Evolutionary conservation across 2,329 filamentous ascomycete species (phyloP).

Genomic region (Apiospora rasikravindrae): DNA sequence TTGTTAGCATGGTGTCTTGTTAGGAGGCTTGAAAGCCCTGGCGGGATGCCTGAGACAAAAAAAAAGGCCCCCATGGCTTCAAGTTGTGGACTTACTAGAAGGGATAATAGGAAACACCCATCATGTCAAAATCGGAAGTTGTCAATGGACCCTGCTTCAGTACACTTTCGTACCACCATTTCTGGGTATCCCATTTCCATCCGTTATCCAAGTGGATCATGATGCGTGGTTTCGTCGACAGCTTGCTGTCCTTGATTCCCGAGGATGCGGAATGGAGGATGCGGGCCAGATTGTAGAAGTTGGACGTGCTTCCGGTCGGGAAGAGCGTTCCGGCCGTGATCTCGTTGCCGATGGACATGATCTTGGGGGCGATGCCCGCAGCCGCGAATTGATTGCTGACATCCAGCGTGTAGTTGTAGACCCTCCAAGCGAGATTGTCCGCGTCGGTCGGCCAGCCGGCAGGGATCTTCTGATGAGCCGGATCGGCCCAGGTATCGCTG

Average conservation of each 20-base stretch:
- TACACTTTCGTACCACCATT: conserved; percentile 68
- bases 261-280: conserved; percentile 68
- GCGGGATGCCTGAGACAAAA: background rate
- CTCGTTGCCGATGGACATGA: conserved; percentile 77
- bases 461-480: conserved; percentile 65
- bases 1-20: conserved; percentile 22
- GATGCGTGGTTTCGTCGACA: conserved; percentile 65
- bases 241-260: conserved; percentile 67
- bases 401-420: conserved; percentile 72
- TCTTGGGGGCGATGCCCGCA: conserved; percentile 59
- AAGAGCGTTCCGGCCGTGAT: conserved; percentile 71
- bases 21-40: background rate
- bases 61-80: background rate
- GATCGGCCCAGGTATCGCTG: conserved; percentile 75
- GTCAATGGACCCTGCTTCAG: conserved; percentile 56
- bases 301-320: conserved; percentile 62
- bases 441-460: conserved; percentile 67
- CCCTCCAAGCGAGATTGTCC: conserved; percentile 60
- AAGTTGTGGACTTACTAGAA: conserved; percentile 56
- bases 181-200: conserved; percentile 72
- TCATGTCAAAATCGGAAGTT: conserved; percentile 68
- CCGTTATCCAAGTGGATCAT: conserved; percentile 79
- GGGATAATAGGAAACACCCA: conserved; percentile 76
- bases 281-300: conserved; percentile 64
- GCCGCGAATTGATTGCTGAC: conserved; percentile 65